phyloP scores from a whole-genome alignment of 495 filamentous ascomycete species.

The Alectoria sarmentosa region DNA sequence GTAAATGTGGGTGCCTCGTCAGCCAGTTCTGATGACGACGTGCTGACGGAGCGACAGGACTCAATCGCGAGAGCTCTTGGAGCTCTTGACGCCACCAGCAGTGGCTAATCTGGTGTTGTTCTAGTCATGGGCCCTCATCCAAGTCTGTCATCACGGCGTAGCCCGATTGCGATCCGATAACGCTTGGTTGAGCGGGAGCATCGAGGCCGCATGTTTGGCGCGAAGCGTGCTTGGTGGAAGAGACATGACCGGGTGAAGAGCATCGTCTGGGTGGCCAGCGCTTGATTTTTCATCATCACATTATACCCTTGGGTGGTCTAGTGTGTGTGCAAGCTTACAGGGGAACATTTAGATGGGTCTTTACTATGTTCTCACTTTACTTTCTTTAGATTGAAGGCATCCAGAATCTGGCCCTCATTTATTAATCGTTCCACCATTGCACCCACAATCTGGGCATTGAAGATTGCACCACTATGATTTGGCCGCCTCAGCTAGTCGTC shows the following conservation, averaged over 20 bases:
- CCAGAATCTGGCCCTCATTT: not conserved
- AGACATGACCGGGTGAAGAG: not conserved
- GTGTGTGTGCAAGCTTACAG: not conserved
- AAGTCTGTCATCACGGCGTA: not conserved
- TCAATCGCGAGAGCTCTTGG: not conserved
- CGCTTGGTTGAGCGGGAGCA: not conserved
- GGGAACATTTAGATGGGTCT: not conserved
- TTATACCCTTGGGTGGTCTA: slow-evolving; percentile 3
- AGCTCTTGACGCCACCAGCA: not conserved
- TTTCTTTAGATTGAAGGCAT: not conserved
- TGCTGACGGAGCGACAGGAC: slow-evolving; percentile 1
- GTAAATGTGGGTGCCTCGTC: slow-evolving; percentile 1
- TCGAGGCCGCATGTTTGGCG: not conserved
- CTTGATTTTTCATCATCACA: not conserved
- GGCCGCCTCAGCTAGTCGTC: not conserved
- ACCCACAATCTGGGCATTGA: not conserved
- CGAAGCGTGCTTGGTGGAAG: not conserved
- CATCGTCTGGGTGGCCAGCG: slow-evolving; percentile 6
- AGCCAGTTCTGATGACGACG: too few species aligned
- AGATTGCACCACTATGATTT: not conserved
- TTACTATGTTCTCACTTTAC: not conserved
- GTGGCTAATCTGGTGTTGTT: slow-evolving; percentile 4
- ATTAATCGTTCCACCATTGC: not conserved
- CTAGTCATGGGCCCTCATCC: slow-evolving; percentile 6
- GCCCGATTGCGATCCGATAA: not conserved